Percentiles rank a stretch among this genome's conserved stretches.
phyloP scores from a whole-genome alignment of 495 filamentous ascomycete genomes.

The Evernia prunastri region DNA sequence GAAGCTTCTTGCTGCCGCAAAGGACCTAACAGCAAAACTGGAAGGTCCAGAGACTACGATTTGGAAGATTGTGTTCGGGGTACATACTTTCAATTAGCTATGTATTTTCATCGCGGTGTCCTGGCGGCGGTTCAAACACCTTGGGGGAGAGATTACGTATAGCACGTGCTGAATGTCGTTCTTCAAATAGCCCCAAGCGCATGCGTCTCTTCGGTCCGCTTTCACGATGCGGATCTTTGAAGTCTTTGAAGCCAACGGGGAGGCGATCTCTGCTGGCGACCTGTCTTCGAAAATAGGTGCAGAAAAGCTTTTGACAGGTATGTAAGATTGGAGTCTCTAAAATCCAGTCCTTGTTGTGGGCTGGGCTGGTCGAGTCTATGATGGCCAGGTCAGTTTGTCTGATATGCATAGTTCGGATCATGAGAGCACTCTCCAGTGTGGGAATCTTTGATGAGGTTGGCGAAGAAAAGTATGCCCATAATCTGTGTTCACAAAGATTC shows the following conservation, averaged over 20 bases:
- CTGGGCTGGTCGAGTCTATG: neutral
- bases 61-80: neutral
- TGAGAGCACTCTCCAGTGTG: constrained; percentile 7
- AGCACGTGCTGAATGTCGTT: too few relatives aligned
- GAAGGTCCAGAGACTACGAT: neutral
- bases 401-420: constrained; percentile 7
- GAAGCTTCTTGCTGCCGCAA: neutral
- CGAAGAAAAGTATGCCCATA: constrained; percentile 2
- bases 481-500: neutral
- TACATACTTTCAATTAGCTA: neutral
- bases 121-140: too few relatives aligned
- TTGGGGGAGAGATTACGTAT: too few relatives aligned
- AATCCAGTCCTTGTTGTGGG: neutral
- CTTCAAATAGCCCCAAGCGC: neutral
- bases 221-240: neutral
- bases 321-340: neutral
- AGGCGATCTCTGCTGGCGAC: neutral
- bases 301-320: constrained; percentile 1
- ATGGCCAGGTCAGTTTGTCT: neutral
- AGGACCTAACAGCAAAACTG: neutral
- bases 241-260: neutral
- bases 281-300: neutral
- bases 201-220: neutral
- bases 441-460: constrained; percentile 8
- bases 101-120: neutral